Base-by-base conservation (phyloP, 2,329 filamentous ascomycete genomes). In the Hypomyces perniciosus region DNA sequence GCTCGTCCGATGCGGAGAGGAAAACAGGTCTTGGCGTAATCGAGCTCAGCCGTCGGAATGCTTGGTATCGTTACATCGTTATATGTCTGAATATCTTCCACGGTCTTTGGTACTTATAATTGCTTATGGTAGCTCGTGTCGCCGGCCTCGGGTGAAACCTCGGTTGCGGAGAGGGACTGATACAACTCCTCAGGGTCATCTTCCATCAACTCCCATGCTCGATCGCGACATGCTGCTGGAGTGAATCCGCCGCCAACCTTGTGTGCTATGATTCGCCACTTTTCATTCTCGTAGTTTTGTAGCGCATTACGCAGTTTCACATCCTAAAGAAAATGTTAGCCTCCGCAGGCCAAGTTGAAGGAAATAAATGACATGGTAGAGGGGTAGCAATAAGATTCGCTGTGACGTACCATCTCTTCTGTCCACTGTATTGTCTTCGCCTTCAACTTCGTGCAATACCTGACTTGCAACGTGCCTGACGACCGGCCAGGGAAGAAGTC, bases 401-500 rank as follows among this genome's bases (percentile, higher is more conserved):
- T 20, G 20, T 33, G 54, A 67, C 84, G 72, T 77, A 96, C 91
- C 76, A 88, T 93, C 65, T 96, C 90, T 58, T 95, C 89, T 46
- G 87, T 95, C 91, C 91, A 96, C 62, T 90, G 83, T 9, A 88
- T 95, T 37, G 88, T 91, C 74, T 96, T 96, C 10, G 90, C 90
- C 72, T 95, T 96, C 47, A 96, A 75, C 71, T 95, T 96, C 40
- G 90, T 96, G 66, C 91, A 96, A 67, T 96, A 96, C 34, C 91
- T 85, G 49, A 96, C 91, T 68, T 96, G 91, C 54, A 96, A 72
- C 30, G 91, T 96, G 13, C 91, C 91, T 42, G 88, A 95, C 52
- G 88, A 93, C 52, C 91, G 79, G 1, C 90, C 91, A 1, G 91
- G 91, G 61, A 96, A 96, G 71, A 96, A 96, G 64, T 96, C 91